Conservation (phyloP, 1,284 basidiomycete species). For the Cronartium quercuum region DNA sequence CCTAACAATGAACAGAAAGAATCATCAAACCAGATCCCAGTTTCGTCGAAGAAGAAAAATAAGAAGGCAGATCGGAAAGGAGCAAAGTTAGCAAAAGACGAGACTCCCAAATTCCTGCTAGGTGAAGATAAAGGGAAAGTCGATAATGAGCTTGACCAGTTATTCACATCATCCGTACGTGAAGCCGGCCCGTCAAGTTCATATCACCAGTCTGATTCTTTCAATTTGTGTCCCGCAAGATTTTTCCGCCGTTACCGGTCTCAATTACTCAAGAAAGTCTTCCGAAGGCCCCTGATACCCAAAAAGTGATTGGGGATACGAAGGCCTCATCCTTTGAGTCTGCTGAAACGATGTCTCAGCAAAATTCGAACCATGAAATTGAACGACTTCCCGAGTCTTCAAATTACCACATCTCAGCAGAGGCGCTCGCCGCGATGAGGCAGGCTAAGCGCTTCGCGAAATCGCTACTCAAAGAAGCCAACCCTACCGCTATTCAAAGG, state of each 20-base stretch:
- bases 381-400: neutral
- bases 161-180: constrained; percentile 5
- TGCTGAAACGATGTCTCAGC: neutral
- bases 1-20: no score
- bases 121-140: neutral
- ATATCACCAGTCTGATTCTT: neutral
- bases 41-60: neutral
- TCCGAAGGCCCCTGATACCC: neutral
- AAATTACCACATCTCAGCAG: neutral
- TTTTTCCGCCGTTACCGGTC: neutral
- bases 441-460: neutral
- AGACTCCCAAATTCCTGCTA: neutral
- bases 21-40: no score
- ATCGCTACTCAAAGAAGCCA: neutral
- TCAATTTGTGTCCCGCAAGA: neutral
- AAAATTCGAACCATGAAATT: neutral
- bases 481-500: neutral
- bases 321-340: neutral
- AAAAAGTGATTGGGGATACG: neutral
- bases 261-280: neutral
- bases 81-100: neutral
- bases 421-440: neutral
- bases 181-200: neutral
- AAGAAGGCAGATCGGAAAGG: neutral
- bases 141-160: neutral